Conservation (phyloP, 2,329 filamentous ascomycete species). For the Graphilbum sp. region DNA sequence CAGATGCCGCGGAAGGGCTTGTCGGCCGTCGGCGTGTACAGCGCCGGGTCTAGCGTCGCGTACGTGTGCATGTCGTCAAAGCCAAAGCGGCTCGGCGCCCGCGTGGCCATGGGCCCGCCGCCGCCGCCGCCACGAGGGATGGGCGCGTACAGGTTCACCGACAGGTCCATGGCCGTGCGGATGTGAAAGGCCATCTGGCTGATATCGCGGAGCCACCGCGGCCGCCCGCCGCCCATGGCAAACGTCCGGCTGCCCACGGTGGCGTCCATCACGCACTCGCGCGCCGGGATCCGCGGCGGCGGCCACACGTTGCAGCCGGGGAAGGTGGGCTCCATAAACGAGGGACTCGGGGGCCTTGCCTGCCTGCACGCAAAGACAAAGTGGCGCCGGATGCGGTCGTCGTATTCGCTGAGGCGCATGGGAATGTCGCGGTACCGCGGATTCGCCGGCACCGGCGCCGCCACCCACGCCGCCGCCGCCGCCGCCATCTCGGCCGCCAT, state of each 20-base stretch:
- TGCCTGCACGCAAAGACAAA: conserved; percentile 42
- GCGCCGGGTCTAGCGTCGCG: conserved; percentile 50
- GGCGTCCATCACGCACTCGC: no score
- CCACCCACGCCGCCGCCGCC: no score
- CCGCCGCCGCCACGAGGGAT: no score
- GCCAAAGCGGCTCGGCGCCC: not conserved
- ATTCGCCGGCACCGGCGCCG: no score
- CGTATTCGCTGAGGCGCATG: conserved; percentile 34
- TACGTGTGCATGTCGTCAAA: conserved; percentile 42
- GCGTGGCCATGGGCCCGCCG: no score
- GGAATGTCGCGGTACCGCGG: conserved; percentile 14
- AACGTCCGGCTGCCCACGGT: no score
- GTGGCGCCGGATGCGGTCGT: conserved; percentile 38
- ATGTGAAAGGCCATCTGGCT: conserved; percentile 59
- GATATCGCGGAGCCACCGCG: conserved; percentile 38
- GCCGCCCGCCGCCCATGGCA: no score
- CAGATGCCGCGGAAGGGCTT: conserved; percentile 85
- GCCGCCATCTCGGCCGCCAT: no score
- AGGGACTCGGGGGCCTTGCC: no score
- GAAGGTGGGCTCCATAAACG: conserved; percentile 16
- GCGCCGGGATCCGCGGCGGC: conserved; percentile 50
- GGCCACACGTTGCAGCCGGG: conserved; percentile 55
- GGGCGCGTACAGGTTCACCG: no score
- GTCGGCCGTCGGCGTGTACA: conserved; percentile 65
- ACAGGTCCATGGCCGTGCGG: conserved; percentile 60